Base-by-base conservation (phyloP, 192 early-diverging fungal genomes). In the Mortierella alpina region DNA sequence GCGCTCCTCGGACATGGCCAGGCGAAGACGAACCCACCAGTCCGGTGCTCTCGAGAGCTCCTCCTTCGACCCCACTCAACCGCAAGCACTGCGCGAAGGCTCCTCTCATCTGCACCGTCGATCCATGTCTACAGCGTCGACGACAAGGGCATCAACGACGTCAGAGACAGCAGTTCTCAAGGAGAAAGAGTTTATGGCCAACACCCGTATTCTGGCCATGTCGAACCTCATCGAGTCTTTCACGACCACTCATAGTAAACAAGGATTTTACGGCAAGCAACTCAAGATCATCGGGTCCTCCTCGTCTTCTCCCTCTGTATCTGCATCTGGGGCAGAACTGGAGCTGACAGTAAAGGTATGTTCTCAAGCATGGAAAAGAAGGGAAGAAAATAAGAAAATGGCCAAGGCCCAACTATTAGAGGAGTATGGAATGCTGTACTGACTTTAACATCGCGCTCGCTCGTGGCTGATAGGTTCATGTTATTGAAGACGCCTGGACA, bases 141-240 rank as follows among this genome's bases (percentile, higher is more conserved):
- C 40, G 13, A 42, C 59, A 42, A 23, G 51, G 20, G 10, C 42
- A n/a, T 46, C 51, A 4, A 41, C 58, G 14, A 67, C 75, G 2
- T 64, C 75, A 2, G 75, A 79, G 22, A 56, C 61, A 5, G 17
- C 66, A 18, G 13, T 49, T 20, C 52, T 68, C 4, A 80, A 80
- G 47, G 77, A 80, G 49, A 80, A 80, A 47, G 77, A 80, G 50
- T 80, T 80, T 14, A 80, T 80, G 77, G 70, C 77, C 57, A 80
- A 80, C 53, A 65, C 70, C 6, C 59, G 77, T 9, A 80, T 80
- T 18, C 45, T 72, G 53, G 77, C 77, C 59, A 72, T 80, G 69
- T 72, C 70, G 18, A 80, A 67, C 17, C 42, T 80, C 44, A 72
- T 80, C 15, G 77, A 80, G 18, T 72, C 77, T 20, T 72, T 80